phyloP scores from a whole-genome alignment of 495 filamentous ascomycete genomes.

The Neurospora sublineolata region DNA sequence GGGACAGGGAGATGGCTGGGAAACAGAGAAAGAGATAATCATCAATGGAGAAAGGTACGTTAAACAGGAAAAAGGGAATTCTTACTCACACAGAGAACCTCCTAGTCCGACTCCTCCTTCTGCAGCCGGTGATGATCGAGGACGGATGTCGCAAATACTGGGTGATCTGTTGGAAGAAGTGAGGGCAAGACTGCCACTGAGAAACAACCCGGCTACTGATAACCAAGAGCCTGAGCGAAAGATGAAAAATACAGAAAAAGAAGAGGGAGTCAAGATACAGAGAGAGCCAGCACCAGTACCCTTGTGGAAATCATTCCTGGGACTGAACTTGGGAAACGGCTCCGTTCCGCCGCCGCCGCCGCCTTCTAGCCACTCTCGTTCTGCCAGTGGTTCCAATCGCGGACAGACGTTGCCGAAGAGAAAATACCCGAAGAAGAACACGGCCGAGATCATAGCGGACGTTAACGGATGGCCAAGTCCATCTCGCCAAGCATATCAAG shows the following conservation, averaged over 20 bases:
- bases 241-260: neutral
- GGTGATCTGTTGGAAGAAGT: neutral
- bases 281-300: neutral
- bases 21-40: neutral
- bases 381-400: neutral
- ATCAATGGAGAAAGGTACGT: neutral
- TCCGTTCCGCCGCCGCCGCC: neutral
- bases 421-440: neutral
- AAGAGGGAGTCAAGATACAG: neutral
- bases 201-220: neutral
- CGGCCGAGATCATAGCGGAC: neutral
- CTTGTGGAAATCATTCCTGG: neutral
- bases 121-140: neutral
- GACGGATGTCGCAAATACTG: neutral
- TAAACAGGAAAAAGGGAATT: neutral
- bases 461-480: neutral
- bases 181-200: neutral
- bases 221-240: neutral
- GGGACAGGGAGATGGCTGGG: neutral
- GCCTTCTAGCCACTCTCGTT: neutral
- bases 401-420: neutral
- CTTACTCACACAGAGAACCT: neutral
- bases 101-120: neutral
- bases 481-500: neutral
- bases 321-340: neutral